Conservation (phyloP, 2,329 filamentous ascomycete species). For the Hypocreales sp. region DNA sequence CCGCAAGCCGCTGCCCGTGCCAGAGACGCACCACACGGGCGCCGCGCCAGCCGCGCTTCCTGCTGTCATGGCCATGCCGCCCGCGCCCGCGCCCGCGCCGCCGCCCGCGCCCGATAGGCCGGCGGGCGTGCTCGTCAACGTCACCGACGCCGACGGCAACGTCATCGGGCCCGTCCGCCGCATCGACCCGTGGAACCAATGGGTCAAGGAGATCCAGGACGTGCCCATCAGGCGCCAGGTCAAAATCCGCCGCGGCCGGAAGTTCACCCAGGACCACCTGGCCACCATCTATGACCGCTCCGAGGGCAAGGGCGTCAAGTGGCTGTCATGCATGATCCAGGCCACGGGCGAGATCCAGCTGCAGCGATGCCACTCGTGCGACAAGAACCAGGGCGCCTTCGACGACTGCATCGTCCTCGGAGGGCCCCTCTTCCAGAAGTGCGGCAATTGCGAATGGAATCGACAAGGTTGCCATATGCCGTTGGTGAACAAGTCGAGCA, state of each 20-base stretch:
- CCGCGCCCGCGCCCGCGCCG: constrained; percentile 1
- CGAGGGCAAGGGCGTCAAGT: constrained; percentile 27
- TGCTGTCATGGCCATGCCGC: neutral
- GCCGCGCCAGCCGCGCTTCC: no score
- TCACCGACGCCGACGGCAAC: constrained; percentile 21
- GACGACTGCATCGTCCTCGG: constrained; percentile 27
- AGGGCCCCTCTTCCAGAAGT: constrained; percentile 25
- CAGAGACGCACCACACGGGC: neutral
- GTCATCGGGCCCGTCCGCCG: constrained; percentile 21
- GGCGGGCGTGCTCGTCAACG: constrained; percentile 13
- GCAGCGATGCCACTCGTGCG: constrained; percentile 24
- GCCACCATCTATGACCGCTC: constrained; percentile 23
- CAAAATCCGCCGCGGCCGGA: constrained; percentile 24
- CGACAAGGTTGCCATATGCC: constrained; percentile 18
- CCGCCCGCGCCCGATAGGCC: neutral
- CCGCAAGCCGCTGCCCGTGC: neutral
- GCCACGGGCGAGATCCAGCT: constrained; percentile 27
- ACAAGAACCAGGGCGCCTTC: constrained; percentile 26
- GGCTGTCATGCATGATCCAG: constrained; percentile 33
- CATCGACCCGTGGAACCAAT: constrained; percentile 23
- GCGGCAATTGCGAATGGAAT: constrained; percentile 37
- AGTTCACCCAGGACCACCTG: constrained; percentile 23
- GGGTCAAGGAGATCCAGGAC: constrained; percentile 20
- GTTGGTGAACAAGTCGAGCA: constrained; percentile 1
- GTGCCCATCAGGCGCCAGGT: constrained; percentile 22